Percentiles rank a stretch among this genome's conserved stretches.
phyloP scores from a whole-genome alignment of 2,329 filamentous ascomycete species.

The Diaporthe sp. region DNA sequence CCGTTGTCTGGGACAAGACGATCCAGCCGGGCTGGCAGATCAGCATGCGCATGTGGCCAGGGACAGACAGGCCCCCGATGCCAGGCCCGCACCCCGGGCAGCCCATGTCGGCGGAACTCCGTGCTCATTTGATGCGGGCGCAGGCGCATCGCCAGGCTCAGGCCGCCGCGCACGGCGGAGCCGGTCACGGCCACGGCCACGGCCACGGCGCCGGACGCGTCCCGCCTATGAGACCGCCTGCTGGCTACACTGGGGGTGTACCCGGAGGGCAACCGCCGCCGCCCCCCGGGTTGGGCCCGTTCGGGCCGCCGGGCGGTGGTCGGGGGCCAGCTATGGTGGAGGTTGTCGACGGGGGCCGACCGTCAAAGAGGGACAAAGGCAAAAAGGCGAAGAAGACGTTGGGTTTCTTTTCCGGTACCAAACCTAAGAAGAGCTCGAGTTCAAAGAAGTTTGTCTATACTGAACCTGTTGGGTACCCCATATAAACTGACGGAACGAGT shows the following conservation, averaged over 20 bases:
- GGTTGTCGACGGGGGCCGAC: slow-evolving; percentile 49
- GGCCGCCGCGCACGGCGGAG: neutral
- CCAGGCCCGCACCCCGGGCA: slow-evolving; percentile 34
- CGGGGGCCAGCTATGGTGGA: slow-evolving; percentile 35
- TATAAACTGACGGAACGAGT: slow-evolving; percentile 15
- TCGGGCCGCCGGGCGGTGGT: neutral
- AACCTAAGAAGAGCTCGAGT: slow-evolving; percentile 46
- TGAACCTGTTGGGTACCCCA: neutral
- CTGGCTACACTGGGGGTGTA: too few species aligned
- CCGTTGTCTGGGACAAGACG: slow-evolving; percentile 85
- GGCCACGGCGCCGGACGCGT: neutral
- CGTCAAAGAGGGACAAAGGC: slow-evolving; percentile 50
- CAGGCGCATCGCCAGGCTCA: too few species aligned
- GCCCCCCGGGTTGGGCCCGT: neutral
- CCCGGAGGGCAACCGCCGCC: neutral
- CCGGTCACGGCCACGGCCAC: neutral
- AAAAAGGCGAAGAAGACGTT: slow-evolving; percentile 29
- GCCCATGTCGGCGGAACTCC: slow-evolving; percentile 30
- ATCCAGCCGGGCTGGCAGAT: slow-evolving; percentile 82
- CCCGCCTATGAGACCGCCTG: slow-evolving; percentile 2
- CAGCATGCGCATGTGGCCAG: slow-evolving; percentile 72
- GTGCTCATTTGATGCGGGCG: too few species aligned
- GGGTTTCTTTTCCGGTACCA: slow-evolving; percentile 42
- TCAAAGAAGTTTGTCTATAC: slow-evolving; percentile 50
- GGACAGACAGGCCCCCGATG: slow-evolving; percentile 59